These are phyloP conservation scores for Xylariaceae sp. DNA, from an alignment of 2,329 filamentous ascomycete genomes.

Conservation along the genomic window DNA sequence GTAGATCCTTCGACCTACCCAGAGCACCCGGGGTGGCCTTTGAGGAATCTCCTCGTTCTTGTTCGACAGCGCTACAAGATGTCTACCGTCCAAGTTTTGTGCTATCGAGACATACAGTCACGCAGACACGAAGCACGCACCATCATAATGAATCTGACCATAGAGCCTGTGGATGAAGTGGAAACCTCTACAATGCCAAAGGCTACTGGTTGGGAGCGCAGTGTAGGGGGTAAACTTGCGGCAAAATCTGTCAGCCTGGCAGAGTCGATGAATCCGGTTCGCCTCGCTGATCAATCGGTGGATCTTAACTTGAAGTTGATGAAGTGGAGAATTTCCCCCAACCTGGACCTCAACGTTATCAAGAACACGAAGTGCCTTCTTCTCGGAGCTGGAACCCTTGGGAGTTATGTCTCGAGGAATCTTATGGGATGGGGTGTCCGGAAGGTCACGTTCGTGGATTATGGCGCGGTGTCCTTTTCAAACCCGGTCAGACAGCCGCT, in stretches of 20 bases:
- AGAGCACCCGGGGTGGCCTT: conserved; percentile 84
- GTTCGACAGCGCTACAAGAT: conserved; percentile 78
- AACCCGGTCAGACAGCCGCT: conserved; percentile 94
- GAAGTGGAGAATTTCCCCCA: conserved; percentile 95
- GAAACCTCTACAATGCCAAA: conserved; percentile 66
- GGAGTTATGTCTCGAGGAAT: conserved; percentile 88
- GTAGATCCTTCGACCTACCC: conserved; percentile 89
- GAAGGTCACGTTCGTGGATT: conserved; percentile 94
- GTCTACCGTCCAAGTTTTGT: conserved; percentile 74
- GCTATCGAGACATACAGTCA: conserved; percentile 80
- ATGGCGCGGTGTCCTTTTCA: conserved; percentile 87
- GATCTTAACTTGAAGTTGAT: conserved; percentile 97
- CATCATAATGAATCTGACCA: conserved; percentile 66
- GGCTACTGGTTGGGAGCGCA: conserved; percentile 92
- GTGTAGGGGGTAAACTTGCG: conserved; percentile 70
- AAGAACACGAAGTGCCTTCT: conserved; percentile 87
- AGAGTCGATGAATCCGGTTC: conserved; percentile 87
- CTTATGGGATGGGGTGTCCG: conserved; percentile 93
- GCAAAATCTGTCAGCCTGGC: conserved; percentile 77
- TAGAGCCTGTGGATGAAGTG: conserved; percentile 43
- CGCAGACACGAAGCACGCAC: conserved; percentile 77
- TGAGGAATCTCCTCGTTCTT: conserved; percentile 83
- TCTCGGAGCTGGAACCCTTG: conserved; percentile 87
- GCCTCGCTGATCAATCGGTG: conserved; percentile 87
- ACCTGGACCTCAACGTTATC: conserved; percentile 80